phyloP scores from a whole-genome alignment of 768 basidiomycete species.

The Boletus insuetus region DNA sequence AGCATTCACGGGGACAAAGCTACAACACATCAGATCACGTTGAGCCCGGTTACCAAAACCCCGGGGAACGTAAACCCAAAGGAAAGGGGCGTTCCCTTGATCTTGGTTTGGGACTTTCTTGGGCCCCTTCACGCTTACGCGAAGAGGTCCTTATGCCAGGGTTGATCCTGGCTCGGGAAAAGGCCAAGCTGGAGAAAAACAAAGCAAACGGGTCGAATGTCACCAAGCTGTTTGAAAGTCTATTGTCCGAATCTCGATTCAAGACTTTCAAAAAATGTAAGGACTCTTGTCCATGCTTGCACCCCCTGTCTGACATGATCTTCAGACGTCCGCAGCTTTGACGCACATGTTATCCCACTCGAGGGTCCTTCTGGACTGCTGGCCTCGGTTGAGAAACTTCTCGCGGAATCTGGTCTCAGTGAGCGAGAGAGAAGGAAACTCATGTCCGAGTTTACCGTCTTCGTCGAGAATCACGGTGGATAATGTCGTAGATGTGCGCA shows the following conservation, averaged over 20 bases:
- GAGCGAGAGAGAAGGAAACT: conserved; percentile 48
- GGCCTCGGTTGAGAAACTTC: conserved; percentile 57
- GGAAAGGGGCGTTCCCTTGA: conserved; percentile 71
- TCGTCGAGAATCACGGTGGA: conserved; percentile 42
- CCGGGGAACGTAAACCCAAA: conserved; percentile 26
- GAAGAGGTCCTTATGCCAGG: conserved; percentile 63
- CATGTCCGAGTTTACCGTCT: conserved; percentile 57
- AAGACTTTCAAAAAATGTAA: conserved; percentile 60
- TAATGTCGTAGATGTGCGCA: conserved; percentile 4
- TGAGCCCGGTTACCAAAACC: conserved; percentile 10
- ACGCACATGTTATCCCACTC: conserved; percentile 70
- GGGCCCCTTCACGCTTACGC: conserved; percentile 67
- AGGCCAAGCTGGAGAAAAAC: conserved; percentile 20
- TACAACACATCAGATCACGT: conserved; percentile 25
- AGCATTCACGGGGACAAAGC: conserved; percentile 25
- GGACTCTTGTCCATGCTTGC: conserved; percentile 24
- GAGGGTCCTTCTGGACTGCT: conserved; percentile 73
- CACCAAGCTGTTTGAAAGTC: conserved; percentile 37
- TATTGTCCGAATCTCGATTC: conserved; percentile 35
- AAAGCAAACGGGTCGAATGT: conserved; percentile 31
- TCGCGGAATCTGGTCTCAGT: conserved; percentile 48
- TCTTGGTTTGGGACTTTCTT: conserved; percentile 64
- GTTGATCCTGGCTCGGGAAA: conserved; percentile 28
- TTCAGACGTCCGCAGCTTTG: conserved; percentile 71
- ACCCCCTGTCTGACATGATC: conserved; percentile 10